Conservation (phyloP, 371 early-diverging fungal species). For the Actinomortierella ambigua region DNA sequence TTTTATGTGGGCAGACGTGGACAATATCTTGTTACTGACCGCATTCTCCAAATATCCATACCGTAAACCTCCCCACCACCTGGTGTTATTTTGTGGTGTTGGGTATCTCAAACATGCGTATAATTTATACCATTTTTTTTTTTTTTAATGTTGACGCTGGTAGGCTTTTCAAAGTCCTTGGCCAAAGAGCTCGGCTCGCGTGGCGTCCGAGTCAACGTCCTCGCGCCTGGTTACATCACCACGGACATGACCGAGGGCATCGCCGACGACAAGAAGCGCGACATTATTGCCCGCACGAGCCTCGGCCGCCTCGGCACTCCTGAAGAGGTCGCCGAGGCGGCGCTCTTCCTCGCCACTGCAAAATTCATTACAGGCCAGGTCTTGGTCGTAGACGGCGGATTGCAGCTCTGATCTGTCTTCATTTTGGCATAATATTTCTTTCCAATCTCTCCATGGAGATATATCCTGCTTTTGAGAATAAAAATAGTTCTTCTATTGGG, state of each 20-base stretch:
- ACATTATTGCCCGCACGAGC: constrained; percentile 54
- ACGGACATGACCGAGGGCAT: constrained; percentile 80
- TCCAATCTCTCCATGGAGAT: background rate
- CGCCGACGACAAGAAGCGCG: constrained; percentile 40
- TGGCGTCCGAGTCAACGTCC: constrained; percentile 78
- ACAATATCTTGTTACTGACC: background rate
- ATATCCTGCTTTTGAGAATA: too few relatives aligned
- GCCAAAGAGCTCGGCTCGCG: constrained; percentile 82
- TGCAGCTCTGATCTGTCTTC: too few relatives aligned
- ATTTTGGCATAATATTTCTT: constrained; percentile 27
- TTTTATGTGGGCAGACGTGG: background rate
- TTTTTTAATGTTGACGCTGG: background rate
- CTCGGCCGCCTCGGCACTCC: constrained; percentile 64
- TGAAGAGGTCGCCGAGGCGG: constrained; percentile 72
- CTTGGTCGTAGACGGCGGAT: constrained; percentile 74
- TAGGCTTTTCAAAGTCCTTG: constrained; percentile 79
- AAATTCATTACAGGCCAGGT: constrained; percentile 77
- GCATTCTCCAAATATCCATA: background rate
- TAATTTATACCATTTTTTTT: background rate
- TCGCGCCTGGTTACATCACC: constrained; percentile 90
- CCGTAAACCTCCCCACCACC: too few relatives aligned
- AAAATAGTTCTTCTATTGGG: too few relatives aligned
- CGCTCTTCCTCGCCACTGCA: constrained; percentile 67
- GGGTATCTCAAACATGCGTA: too few relatives aligned
- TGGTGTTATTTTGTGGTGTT: too few relatives aligned